Evolutionary conservation across 106 monocot species (phyloP).

Genomic region (Allium cepa): DNA sequence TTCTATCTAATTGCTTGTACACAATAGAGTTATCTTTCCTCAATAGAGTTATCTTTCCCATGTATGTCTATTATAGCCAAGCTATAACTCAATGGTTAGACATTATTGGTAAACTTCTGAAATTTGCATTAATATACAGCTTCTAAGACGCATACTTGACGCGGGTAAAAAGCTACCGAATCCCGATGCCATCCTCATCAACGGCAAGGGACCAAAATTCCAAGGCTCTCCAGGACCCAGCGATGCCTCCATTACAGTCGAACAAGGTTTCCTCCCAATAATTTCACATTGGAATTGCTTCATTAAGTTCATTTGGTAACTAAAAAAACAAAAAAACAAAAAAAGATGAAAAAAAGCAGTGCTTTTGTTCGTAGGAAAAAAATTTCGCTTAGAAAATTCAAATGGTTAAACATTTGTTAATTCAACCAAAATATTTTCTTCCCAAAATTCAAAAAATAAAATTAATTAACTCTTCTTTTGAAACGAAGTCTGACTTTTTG

Average conservation of each 20-base stretch:
- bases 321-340: too few relatives aligned
- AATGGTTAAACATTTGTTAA: neutral
- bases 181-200: conserved; percentile 72
- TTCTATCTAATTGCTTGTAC: too few relatives aligned
- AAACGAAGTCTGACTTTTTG: neutral
- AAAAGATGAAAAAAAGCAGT: too few relatives aligned
- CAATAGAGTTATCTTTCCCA: too few relatives aligned
- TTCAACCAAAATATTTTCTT: neutral
- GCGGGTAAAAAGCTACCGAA: conserved; percentile 39
- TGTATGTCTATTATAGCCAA: too few relatives aligned
- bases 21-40: too few relatives aligned
- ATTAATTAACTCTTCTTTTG: neutral
- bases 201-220: conserved; percentile 52
- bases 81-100: too few relatives aligned
- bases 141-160: conserved; percentile 43
- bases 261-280: conserved; percentile 23
- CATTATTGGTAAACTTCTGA: too few relatives aligned
- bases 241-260: conserved; percentile 34
- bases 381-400: neutral
- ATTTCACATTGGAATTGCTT: neutral
- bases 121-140: conserved; percentile 10
- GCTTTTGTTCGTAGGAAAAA: neutral
- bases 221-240: conserved; percentile 51
- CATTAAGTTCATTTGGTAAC: neutral
- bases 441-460: neutral